Evolutionary conservation across 116 monocot genomes (phyloP).

Genomic region (Trichopus zeylanicus): DNA sequence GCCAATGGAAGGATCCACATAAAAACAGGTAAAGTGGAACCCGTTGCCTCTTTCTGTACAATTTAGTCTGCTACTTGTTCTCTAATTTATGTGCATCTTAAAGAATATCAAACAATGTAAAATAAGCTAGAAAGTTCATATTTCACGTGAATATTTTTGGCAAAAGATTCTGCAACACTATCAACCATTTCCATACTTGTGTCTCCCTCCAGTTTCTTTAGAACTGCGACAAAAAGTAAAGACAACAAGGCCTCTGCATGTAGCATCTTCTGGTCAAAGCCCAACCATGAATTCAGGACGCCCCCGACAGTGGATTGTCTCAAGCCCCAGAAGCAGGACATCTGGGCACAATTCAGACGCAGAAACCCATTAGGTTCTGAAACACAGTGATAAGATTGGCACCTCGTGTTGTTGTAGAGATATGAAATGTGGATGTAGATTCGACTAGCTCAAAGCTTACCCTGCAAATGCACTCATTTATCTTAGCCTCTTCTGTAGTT

Average conservation of each 20-base stretch:
- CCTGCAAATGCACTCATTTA: too few species aligned
- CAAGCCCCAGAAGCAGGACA: constrained; percentile 9
- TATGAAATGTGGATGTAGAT: too few species aligned
- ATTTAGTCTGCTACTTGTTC: too few species aligned
- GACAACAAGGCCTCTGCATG: constrained; percentile 7
- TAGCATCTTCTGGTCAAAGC: constrained; percentile 1
- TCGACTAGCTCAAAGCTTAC: background rate
- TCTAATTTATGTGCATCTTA: too few species aligned
- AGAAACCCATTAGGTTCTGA: constrained; percentile 8
- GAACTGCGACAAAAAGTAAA: constrained; percentile 24
- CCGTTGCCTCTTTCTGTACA: background rate
- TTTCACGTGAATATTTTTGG: too few species aligned
- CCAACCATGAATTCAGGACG: constrained; percentile 20
- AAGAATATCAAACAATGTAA: too few species aligned
- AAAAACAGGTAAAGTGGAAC: constrained; percentile 15
- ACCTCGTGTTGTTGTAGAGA: too few species aligned
- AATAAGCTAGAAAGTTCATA: too few species aligned
- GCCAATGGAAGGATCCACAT: constrained; percentile 13
- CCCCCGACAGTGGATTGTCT: constrained; percentile 10
- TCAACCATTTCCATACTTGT: too few species aligned
- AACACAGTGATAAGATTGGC: background rate
- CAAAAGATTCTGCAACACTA: too few species aligned
- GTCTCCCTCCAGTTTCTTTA: constrained; percentile 3
- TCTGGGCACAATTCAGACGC: constrained; percentile 23
- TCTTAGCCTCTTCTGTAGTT: too few species aligned